Evolutionary conservation across 257 asterid genomes (phyloP).

Genomic region (Solanum rostratum): DNA sequence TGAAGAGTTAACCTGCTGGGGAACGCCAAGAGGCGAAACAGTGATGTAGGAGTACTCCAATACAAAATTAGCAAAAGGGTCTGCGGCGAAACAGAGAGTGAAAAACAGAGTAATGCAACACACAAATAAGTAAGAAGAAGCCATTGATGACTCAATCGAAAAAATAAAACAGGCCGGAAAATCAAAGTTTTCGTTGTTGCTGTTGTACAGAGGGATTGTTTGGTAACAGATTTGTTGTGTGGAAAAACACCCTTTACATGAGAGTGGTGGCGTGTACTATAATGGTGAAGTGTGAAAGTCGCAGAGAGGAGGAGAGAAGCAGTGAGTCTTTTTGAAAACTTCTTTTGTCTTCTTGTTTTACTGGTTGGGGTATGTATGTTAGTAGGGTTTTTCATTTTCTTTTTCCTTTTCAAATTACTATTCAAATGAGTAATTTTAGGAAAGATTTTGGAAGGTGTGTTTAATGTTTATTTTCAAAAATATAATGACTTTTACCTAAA

Average conservation of each 20-base stretch:
- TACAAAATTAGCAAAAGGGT: conserved; percentile 51
- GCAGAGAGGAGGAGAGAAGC: neutral
- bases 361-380: neutral
- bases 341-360: neutral
- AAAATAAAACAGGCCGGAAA: neutral
- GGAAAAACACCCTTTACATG: neutral
- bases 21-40: conserved; percentile 88
- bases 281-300: neutral
- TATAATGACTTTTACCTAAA: too few species aligned
- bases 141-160: conserved; percentile 4
- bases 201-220: neutral
- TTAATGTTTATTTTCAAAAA: too few species aligned
- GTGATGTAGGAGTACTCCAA: conserved; percentile 66
- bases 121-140: neutral
- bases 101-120: conserved; percentile 22
- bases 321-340: neutral
- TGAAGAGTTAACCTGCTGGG: conserved; percentile 58
- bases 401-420: neutral
- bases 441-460: too few species aligned
- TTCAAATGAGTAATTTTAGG: neutral
- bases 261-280: neutral
- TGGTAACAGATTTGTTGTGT: neutral
- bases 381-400: neutral
- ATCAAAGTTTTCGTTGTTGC: neutral
- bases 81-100: conserved; percentile 40